A percentile compares a stretch with the other conserved stretches of the same genome.
phyloP scores from a whole-genome alignment of 2,329 filamentous ascomycete genomes.

The Cladorrhinum sp. region DNA sequence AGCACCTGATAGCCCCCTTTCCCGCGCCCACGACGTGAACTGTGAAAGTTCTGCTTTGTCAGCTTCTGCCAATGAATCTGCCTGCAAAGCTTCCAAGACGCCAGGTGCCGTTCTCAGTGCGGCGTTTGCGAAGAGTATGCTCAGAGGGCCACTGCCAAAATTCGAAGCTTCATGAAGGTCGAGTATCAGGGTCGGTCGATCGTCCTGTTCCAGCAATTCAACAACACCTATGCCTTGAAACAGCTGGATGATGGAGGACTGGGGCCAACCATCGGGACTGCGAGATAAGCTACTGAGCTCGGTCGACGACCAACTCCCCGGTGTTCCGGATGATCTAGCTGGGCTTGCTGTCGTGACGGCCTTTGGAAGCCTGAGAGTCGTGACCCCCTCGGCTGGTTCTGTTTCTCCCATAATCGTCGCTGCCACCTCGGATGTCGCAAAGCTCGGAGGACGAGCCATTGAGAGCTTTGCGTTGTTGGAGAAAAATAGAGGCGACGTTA shows the following conservation, averaged over 20 bases:
- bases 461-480: constrained; percentile 42
- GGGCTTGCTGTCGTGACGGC: constrained; percentile 50
- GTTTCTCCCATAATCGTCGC: constrained; percentile 47
- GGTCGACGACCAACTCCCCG: constrained; percentile 52
- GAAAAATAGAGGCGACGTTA: constrained; percentile 53
- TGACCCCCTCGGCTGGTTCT: constrained; percentile 47
- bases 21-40: constrained; percentile 67
- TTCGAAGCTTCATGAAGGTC: constrained; percentile 62
- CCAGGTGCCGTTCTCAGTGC: constrained; percentile 58
- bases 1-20: constrained; percentile 44
- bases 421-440: constrained; percentile 41
- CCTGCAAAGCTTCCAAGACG: constrained; percentile 55
- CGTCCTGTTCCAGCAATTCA: constrained; percentile 73
- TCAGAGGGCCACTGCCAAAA: constrained; percentile 50
- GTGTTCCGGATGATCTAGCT: constrained; percentile 47
- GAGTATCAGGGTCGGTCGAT: constrained; percentile 72
- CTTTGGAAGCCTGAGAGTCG: constrained; percentile 54
- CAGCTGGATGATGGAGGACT: constrained; percentile 50
- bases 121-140: constrained; percentile 66
- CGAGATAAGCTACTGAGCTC: constrained; percentile 48
- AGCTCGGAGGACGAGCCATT: constrained; percentile 37
- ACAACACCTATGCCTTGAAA: constrained; percentile 64
- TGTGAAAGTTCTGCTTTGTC: constrained; percentile 50
- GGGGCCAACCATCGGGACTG: constrained; percentile 50
- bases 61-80: constrained; percentile 39